Conservation (phyloP, 1,139 yeast species). For the Diutina siamensis region DNA sequence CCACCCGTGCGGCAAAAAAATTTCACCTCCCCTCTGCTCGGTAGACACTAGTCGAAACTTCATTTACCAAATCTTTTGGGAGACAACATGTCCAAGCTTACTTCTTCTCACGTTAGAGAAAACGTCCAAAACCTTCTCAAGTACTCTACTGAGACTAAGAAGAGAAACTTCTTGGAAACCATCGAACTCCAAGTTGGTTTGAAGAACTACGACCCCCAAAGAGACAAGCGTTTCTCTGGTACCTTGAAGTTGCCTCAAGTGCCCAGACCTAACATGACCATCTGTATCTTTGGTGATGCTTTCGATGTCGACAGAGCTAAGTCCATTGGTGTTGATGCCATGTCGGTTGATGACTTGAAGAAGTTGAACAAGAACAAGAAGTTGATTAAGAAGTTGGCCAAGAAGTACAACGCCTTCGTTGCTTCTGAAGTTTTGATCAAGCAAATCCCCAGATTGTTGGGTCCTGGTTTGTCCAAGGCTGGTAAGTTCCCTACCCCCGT, state of each 20-base stretch:
- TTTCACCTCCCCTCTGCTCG: not conserved
- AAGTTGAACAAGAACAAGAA: conserved; percentile 99
- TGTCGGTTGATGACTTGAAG: conserved; percentile 99
- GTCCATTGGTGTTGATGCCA: conserved; percentile 98
- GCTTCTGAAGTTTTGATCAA: conserved; percentile 99
- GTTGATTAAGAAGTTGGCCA: conserved; percentile 98
- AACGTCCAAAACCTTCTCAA: conserved; percentile 88
- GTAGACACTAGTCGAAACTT: conserved; percentile 15
- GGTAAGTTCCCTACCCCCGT: conserved; percentile 99
- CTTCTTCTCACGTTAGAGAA: conserved; percentile 90
- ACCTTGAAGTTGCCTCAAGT: conserved; percentile 96
- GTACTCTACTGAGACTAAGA: conserved; percentile 90
- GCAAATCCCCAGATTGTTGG: conserved; percentile 99
- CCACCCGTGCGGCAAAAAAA: not conserved
- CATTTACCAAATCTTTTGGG: conserved; percentile 48
- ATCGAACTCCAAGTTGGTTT: conserved; percentile 99
- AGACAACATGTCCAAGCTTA: conserved; percentile 93
- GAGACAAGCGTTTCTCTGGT: conserved; percentile 99
- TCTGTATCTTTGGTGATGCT: conserved; percentile 99
- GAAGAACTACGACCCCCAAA: conserved; percentile 99
- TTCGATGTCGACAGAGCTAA: conserved; percentile 99
- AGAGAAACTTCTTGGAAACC: conserved; percentile 99
- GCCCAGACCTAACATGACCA: conserved; percentile 99
- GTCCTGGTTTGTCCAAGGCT: conserved; percentile 99
- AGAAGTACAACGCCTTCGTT: conserved; percentile 99